Conservation (phyloP, 805 yeast genomes). For the Metschnikowia corniflorae region DNA sequence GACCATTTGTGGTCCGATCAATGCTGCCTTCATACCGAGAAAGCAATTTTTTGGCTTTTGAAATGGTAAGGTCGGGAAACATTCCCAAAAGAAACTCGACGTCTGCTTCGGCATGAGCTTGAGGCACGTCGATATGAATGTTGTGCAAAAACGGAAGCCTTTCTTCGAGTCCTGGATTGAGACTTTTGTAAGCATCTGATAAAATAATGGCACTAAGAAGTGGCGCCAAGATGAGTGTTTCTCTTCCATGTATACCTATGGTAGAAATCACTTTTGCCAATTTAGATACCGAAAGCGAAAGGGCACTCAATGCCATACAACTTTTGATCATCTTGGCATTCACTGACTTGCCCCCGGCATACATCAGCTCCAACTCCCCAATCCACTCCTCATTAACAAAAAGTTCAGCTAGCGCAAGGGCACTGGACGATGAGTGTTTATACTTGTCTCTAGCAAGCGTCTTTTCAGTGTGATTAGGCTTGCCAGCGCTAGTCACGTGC, state of each 20-base stretch:
- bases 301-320: slow-evolving; percentile 49
- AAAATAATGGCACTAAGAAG: slow-evolving; percentile 52
- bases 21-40: slow-evolving; percentile 46
- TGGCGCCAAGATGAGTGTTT: slow-evolving; percentile 47
- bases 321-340: slow-evolving; percentile 45
- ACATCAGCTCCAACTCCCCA: slow-evolving; percentile 53
- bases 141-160: slow-evolving; percentile 45
- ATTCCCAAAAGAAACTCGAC: slow-evolving; percentile 48
- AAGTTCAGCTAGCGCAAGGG: slow-evolving; percentile 44
- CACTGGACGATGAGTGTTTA: slow-evolving; percentile 12
- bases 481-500: slow-evolving; percentile 15
- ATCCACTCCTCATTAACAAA: slow-evolving; percentile 59
- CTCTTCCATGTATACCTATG: slow-evolving; percentile 42
- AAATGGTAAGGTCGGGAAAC: slow-evolving; percentile 58
- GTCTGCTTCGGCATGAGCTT: slow-evolving; percentile 25
- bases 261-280: slow-evolving; percentile 38
- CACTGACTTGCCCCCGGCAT: slow-evolving; percentile 53
- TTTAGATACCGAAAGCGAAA: slow-evolving; percentile 44
- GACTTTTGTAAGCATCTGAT: slow-evolving; percentile 42
- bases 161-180: slow-evolving; percentile 51
- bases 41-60: slow-evolving; percentile 49
- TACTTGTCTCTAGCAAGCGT: slow-evolving; percentile 23
- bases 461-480: slow-evolving; percentile 16
- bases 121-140: slow-evolving; percentile 12
- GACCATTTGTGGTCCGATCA: slow-evolving; percentile 52